These are phyloP conservation scores for Eimeria falciformis DNA, from an alignment of 169 alveolate species.

Conservation along the genomic window DNA sequence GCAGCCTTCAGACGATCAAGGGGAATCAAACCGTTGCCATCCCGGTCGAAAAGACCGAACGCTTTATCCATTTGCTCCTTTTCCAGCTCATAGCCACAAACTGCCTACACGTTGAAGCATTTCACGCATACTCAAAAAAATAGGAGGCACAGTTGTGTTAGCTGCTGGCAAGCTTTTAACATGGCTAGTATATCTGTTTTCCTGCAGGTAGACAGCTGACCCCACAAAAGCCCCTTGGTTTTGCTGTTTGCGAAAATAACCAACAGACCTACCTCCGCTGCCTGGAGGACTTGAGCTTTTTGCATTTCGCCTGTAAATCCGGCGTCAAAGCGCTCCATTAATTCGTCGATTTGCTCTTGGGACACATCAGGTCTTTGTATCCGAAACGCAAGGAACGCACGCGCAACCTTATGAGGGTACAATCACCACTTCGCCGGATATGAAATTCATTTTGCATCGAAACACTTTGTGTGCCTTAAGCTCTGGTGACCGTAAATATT, in stretches of 20 bases:
- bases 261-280: neutral
- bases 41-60: neutral
- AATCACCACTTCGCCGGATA: too few species aligned
- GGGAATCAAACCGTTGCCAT: constrained; percentile 6
- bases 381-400: too few species aligned
- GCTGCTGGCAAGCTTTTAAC: neutral
- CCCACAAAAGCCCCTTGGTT: neutral
- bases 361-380: neutral
- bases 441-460: too few species aligned
- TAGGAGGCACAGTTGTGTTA: neutral
- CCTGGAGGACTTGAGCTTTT: neutral
- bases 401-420: too few species aligned
- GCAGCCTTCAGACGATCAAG: neutral
- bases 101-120: neutral
- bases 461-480: too few species aligned
- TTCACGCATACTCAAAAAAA: neutral
- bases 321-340: neutral
- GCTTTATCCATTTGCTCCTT: neutral
- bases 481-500: too few species aligned
- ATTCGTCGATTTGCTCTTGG: neutral
- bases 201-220: neutral
- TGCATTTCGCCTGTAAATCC: neutral
- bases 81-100: neutral
- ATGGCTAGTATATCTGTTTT: neutral
- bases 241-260: neutral